phyloP scores from a whole-genome alignment of 495 filamentous ascomycete species.

The Neurospora sp. region DNA sequence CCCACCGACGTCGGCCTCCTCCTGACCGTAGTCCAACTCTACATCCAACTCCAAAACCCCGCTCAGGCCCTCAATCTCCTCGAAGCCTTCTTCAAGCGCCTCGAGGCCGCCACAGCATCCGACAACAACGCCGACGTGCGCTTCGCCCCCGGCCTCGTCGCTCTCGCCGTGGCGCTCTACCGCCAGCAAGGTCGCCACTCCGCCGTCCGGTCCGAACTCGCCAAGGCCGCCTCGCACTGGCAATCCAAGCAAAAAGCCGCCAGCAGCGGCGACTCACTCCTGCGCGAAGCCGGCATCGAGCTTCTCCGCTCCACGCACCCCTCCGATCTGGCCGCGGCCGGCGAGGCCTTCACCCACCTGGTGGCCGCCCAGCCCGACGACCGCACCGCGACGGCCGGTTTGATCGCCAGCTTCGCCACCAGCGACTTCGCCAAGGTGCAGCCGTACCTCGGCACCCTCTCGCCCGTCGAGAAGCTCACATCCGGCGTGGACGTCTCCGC shows the following conservation, averaged over 20 bases:
- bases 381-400: conserved; percentile 59
- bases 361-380: conserved; percentile 53
- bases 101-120: conserved; percentile 56
- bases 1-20: conserved; percentile 78
- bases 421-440: conserved; percentile 50
- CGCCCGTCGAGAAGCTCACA: conserved; percentile 55
- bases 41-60: conserved; percentile 63
- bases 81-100: conserved; percentile 58
- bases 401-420: conserved; percentile 73
- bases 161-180: conserved; percentile 75
- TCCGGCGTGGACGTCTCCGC: conserved; percentile 51
- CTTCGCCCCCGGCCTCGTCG: conserved; percentile 77
- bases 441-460: conserved; percentile 51
- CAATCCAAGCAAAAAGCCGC: conserved; percentile 35
- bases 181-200: conserved; percentile 64
- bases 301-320: conserved; percentile 63
- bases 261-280: conserved; percentile 41
- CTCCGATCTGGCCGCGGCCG: conserved; percentile 56
- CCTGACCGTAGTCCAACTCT: conserved; percentile 76
- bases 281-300: conserved; percentile 68
- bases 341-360: conserved; percentile 62
- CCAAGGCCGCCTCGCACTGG: conserved; percentile 81
- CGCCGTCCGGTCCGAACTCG: conserved; percentile 59
- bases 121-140: conserved; percentile 53
- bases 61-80: conserved; percentile 65